Base-by-base conservation (phyloP, 2,329 filamentous ascomycete genomes). In the Trichoderma koningiopsis region DNA sequence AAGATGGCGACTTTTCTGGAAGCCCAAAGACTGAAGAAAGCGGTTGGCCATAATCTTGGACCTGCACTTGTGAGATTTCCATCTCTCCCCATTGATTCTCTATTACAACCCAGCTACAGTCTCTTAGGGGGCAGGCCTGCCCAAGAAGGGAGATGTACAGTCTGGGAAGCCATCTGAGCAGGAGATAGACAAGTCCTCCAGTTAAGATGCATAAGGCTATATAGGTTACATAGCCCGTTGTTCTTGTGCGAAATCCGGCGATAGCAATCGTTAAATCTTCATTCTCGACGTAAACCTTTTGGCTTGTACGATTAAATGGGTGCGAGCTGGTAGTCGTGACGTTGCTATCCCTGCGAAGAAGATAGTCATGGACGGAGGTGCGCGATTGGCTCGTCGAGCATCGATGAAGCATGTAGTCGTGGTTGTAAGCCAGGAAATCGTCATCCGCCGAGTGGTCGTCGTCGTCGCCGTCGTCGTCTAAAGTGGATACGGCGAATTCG, bases 11-110 rank as follows among this genome's bases (percentile, higher is more conserved):
- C 79, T 93, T 93, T 68, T 89, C 87, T 1, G 86, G 82, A 2
- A 86, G 79, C 0, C 92, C 92, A 76, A 95, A 95, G 0, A 91
- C 85, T 0, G 86, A 88, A 69, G 83, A 90, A 68, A 88, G 76
- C 4, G 84, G 83, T 69, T 83, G 87, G 60, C 84, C 87, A 77
- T 87, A 89, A 24, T 79, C 77, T 68, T 82, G 82, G 19, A 79
- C 80, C 47, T 85, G 84, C 14, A 98, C 85, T 61, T 89, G 77
- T 75, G 97, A 87, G n/a, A 96, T 87, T 14, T 87, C 85, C 79
- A 98, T 92, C 79, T 98, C 95, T 61, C 92, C 92, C 95, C 96
- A 98, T 85, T 98, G 94, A 76, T 99, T 97, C 86, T 97, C 96
- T 72, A 98, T 88, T 33, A 97, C 94, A 55, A 97, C 91, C 96